phyloP scores from a whole-genome alignment of 352 stramenopile genomes.

The Blastocystis sp. region DNA sequence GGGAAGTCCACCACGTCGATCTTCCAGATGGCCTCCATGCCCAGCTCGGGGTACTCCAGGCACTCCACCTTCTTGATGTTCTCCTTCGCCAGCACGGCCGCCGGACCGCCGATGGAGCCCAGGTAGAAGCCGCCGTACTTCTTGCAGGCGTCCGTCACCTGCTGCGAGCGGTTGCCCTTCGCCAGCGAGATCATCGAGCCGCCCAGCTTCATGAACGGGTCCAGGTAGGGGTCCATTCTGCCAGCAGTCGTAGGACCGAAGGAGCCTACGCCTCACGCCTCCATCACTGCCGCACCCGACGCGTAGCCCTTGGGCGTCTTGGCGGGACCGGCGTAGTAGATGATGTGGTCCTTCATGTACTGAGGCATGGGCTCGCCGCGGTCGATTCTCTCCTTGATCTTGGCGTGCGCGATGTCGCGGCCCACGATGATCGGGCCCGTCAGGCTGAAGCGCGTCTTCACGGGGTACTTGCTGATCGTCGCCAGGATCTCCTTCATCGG shows the following conservation, averaged over 20 bases:
- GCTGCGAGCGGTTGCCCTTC: constrained; percentile 82
- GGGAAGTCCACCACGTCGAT: constrained; percentile 85
- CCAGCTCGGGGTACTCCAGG: constrained; percentile 84
- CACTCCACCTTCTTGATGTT: constrained; percentile 85
- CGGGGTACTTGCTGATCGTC: constrained; percentile 78
- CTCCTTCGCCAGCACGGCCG: constrained; percentile 83
- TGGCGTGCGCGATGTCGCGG: constrained; percentile 84
- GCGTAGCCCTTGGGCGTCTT: constrained; percentile 84
- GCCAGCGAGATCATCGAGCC: constrained; percentile 83
- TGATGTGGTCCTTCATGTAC: constrained; percentile 84
- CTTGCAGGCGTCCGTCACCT: constrained; percentile 83
- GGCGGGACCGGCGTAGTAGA: constrained; percentile 85
- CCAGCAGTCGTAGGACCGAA: constrained; percentile 84
- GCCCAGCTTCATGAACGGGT: constrained; percentile 80
- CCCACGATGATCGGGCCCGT: constrained; percentile 83
- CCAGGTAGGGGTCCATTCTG: constrained; percentile 84
- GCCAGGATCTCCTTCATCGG: constrained; percentile 80
- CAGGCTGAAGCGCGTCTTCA: constrained; percentile 79
- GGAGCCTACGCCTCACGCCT: constrained; percentile 72
- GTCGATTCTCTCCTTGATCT: constrained; percentile 82
- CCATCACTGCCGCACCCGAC: constrained; percentile 68
- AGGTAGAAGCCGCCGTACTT: constrained; percentile 85
- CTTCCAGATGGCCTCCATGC: constrained; percentile 86
- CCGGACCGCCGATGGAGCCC: constrained; percentile 82
- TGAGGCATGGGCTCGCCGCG: constrained; percentile 80